phyloP scores from a whole-genome alignment of 1,284 basidiomycete species.

The Polyporus tsugae region DNA sequence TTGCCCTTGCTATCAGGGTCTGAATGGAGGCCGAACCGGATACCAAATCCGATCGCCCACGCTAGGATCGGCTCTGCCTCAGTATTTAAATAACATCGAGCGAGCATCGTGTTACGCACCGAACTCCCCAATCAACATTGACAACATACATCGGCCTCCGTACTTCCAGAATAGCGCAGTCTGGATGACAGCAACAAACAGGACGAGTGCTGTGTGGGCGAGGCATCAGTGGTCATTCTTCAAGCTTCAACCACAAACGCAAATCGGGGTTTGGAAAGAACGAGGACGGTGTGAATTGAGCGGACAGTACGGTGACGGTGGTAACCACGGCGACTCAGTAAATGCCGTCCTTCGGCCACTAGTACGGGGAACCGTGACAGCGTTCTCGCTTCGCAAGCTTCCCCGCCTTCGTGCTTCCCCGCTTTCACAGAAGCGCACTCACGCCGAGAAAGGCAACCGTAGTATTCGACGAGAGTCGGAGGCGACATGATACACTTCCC shows the following conservation, averaged over 20 bases:
- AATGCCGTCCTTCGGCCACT: not conserved
- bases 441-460: slow-evolving; percentile 23
- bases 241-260: not conserved
- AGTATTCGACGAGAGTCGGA: slow-evolving; percentile 15
- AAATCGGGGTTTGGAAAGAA: not conserved
- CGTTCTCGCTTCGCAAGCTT: not conserved
- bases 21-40: slow-evolving; percentile 56
- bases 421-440: slow-evolving; percentile 4
- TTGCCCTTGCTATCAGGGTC: slow-evolving; percentile 46
- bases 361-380: not conserved
- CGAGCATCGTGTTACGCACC: slow-evolving; percentile 45
- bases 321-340: not conserved
- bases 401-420: slow-evolving; percentile 1
- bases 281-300: not conserved
- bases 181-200: slow-evolving; percentile 60
- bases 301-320: no score
- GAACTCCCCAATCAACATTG: slow-evolving; percentile 72
- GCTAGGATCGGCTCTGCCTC: slow-evolving; percentile 17
- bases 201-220: slow-evolving; percentile 51
- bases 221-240: not conserved
- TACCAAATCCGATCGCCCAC: slow-evolving; percentile 60
- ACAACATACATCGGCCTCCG: slow-evolving; percentile 68
- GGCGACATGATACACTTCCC: no score
- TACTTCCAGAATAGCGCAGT: slow-evolving; percentile 55
- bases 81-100: not conserved